Percentiles rank a stretch among this genome's conserved stretches.
Evolutionary conservation across 345 rosid species (phyloP).

Genomic region (Aethionema arabicum): DNA sequence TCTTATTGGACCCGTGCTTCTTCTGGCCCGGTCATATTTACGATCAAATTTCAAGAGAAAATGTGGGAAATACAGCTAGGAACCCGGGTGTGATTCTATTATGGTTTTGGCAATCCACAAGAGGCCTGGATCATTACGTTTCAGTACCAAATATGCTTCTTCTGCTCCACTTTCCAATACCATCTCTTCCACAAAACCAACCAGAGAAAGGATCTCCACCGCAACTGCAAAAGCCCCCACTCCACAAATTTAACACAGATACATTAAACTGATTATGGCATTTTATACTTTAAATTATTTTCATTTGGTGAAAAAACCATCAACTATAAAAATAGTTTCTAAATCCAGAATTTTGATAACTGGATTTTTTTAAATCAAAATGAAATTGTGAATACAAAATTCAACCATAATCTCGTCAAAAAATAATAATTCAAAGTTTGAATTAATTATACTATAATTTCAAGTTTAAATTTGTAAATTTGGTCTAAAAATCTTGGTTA

Average conservation of each 20-base stretch:
- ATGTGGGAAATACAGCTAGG: constrained; percentile 38
- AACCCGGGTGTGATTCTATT: constrained; percentile 53
- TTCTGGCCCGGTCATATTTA: neutral
- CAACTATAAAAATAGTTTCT: too few species aligned
- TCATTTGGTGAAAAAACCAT: too few species aligned
- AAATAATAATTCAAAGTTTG: too few species aligned
- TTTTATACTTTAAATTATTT: too few species aligned
- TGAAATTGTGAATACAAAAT: too few species aligned
- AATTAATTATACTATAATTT: too few species aligned
- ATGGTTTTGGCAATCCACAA: constrained; percentile 91
- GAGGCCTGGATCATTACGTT: constrained; percentile 85
- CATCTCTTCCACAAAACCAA: constrained; percentile 77
- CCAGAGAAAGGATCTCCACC: constrained; percentile 63
- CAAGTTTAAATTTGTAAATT: too few species aligned
- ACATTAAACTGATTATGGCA: neutral
- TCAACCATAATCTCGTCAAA: too few species aligned
- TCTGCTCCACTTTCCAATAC: constrained; percentile 48
- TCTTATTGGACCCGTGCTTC: too few species aligned
- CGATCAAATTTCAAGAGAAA: constrained; percentile 8
- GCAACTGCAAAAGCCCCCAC: constrained; percentile 54
- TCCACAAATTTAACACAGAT: neutral
- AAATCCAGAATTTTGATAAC: too few species aligned
- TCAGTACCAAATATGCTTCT: constrained; percentile 71
- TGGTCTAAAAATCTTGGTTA: too few species aligned
- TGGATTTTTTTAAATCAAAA: too few species aligned